A percentile compares a stretch with the other conserved stretches of the same genome.
phyloP scores from a whole-genome alignment of 768 basidiomycete genomes.

The Tylopilus sp. region DNA sequence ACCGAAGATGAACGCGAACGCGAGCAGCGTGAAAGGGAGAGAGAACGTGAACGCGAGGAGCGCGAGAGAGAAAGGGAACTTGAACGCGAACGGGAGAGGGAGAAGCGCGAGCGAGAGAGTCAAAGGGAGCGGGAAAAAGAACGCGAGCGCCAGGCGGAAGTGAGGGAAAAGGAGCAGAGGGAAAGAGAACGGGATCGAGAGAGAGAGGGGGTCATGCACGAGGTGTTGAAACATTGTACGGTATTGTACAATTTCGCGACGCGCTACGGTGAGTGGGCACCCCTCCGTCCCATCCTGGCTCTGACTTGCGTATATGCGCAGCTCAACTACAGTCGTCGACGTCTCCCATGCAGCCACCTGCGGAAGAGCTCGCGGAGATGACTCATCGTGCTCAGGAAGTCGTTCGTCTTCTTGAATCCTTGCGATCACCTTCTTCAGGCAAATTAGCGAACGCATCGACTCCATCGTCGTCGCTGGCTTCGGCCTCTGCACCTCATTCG shows the following conservation, averaged over 20 bases:
- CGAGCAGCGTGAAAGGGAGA: conserved; percentile 20
- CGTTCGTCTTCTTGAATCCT: conserved; percentile 58
- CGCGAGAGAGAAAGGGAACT: conserved; percentile 22
- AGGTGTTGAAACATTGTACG: conserved; percentile 48
- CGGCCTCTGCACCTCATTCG: conserved; percentile 10
- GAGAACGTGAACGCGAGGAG: conserved; percentile 19
- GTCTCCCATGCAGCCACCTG: conserved; percentile 49
- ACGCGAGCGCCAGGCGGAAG: conserved; percentile 21
- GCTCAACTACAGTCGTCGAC: conserved; percentile 40
- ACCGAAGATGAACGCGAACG: conserved; percentile 23
- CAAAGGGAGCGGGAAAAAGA: conserved; percentile 23
- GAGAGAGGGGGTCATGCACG: conserved; percentile 21
- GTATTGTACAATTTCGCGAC: conserved; percentile 61
- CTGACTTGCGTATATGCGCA: conserved; percentile 10
- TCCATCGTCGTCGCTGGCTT: conserved; percentile 7
- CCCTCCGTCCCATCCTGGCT: neutral
- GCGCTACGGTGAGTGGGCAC: conserved; percentile 52
- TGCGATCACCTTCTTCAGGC: conserved; percentile 20
- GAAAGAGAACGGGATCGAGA: conserved; percentile 25
- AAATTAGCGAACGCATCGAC: conserved; percentile 17
- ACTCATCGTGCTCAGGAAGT: conserved; percentile 61
- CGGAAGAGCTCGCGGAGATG: conserved; percentile 67
- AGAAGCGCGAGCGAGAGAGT: conserved; percentile 18
- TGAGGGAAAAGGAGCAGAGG: conserved; percentile 20
- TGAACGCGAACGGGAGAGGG: conserved; percentile 18